Percentiles rank a stretch among this genome's conserved stretches.
Conservation (phyloP, 805 yeast genomes). For the Debaryomyces castellii region DNA sequence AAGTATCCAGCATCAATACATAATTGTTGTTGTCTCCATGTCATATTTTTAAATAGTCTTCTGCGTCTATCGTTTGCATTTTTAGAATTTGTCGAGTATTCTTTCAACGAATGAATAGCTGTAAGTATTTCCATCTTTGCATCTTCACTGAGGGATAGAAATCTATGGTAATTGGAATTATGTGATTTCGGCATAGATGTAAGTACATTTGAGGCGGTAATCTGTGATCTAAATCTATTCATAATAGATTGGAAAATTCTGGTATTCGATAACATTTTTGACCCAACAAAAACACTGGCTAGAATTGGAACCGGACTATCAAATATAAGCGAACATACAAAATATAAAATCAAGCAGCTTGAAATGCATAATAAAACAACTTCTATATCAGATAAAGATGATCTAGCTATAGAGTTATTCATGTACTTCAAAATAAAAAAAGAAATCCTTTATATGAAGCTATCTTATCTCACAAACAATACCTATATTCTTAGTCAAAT, state of each 20-base stretch:
- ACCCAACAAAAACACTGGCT: constrained; percentile 26
- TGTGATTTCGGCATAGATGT: neutral
- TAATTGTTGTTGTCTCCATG: constrained; percentile 55
- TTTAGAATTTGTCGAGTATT: constrained; percentile 39
- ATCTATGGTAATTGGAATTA: constrained; percentile 7
- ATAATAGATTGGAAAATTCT: constrained; percentile 16
- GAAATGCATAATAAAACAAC: constrained; percentile 15
- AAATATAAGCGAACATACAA: constrained; percentile 15
- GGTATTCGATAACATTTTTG: constrained; percentile 33
- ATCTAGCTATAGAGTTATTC: neutral
- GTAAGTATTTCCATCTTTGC: constrained; percentile 31
- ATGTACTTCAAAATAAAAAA: neutral
- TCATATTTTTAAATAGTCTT: constrained; percentile 44
- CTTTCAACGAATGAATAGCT: constrained; percentile 48
- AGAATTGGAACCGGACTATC: constrained; percentile 26
- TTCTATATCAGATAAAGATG: constrained; percentile 14
- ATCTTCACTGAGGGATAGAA: constrained; percentile 15
- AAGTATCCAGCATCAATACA: constrained; percentile 55
- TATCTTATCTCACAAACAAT: too few relatives aligned
- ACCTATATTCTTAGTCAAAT: too few relatives aligned
- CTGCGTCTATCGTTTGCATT: constrained; percentile 47
- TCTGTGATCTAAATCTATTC: constrained; percentile 2
- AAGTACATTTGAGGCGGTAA: neutral
- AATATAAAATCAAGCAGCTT: constrained; percentile 18
- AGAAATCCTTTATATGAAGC: too few relatives aligned